Evolutionary conservation across 139 green algal genomes (phyloP).

Genomic region (Picochlorum sp.): DNA sequence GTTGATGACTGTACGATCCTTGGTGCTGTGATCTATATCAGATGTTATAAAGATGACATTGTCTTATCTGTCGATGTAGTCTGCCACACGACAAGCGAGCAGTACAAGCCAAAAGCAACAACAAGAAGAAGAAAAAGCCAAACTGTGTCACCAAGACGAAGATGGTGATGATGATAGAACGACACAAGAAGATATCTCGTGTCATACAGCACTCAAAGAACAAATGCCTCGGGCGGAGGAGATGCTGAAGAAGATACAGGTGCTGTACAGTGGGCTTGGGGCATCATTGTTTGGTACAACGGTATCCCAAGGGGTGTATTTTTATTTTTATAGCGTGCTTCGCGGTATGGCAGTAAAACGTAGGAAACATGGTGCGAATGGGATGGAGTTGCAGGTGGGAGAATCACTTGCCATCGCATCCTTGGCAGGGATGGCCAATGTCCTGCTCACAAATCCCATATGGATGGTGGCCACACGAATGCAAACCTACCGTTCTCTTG

Average conservation of each 20-base stretch:
- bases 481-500: constrained; percentile 41
- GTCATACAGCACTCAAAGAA: no score
- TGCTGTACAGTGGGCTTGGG: constrained; percentile 61
- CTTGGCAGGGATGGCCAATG: constrained; percentile 69
- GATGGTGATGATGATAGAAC: not conserved
- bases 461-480: constrained; percentile 85
- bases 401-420: constrained; percentile 64
- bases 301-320: constrained; percentile 73
- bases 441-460: constrained; percentile 86
- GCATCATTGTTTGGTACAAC: constrained; percentile 67
- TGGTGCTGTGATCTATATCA: not conserved
- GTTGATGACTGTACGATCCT: constrained; percentile 51
- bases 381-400: constrained; percentile 45
- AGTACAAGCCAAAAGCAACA: constrained; percentile 12
- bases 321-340: constrained; percentile 55
- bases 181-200: no score
- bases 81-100: constrained; percentile 28
- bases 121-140: constrained; percentile 6
- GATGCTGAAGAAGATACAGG: constrained; percentile 14
- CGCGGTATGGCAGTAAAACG: constrained; percentile 25
- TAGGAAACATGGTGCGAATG: not conserved
- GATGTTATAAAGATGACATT: no score
- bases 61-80: constrained; percentile 5
- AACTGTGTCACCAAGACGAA: not conserved
- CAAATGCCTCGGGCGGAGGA: no score